These are phyloP conservation scores for Fusarium sambucinum DNA, from an alignment of 2,329 filamentous ascomycete genomes.

Conservation along the genomic window DNA sequence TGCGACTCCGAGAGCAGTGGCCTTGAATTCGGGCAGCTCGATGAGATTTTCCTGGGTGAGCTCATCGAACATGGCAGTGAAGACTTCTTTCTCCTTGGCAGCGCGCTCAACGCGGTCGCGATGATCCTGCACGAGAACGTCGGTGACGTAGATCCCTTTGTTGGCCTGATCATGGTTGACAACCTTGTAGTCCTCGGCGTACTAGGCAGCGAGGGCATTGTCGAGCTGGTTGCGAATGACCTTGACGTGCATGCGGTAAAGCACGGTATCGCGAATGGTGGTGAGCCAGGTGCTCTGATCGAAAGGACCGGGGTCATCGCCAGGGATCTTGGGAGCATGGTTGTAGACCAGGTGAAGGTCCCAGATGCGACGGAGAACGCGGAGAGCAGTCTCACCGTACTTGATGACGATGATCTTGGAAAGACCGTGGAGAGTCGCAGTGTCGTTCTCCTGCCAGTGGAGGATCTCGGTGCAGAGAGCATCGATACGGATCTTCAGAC, in stretches of 20 bases:
- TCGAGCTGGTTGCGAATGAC: conserved; percentile 32
- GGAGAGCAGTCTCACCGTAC: conserved; percentile 40
- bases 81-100: conserved; percentile 20
- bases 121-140: conserved; percentile 32
- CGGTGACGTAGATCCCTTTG: conserved; percentile 16
- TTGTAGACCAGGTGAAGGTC: conserved; percentile 37
- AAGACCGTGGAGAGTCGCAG: conserved; percentile 30
- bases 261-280: conserved; percentile 18
- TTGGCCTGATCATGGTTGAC: background rate
- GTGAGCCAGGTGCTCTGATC: conserved; percentile 21
- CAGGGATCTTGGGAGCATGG: conserved; percentile 24
- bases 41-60: conserved; percentile 10
- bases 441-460: conserved; percentile 18
- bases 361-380: conserved; percentile 36
- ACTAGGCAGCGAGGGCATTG: conserved; percentile 36
- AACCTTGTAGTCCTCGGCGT: conserved; percentile 35
- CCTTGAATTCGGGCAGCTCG: conserved; percentile 16
- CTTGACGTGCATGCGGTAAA: conserved; percentile 30
- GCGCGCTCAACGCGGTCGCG: conserved; percentile 27
- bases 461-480: conserved; percentile 31
- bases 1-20: conserved; percentile 9
- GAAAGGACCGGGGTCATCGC: conserved; percentile 16
- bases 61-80: conserved; percentile 24
- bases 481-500: conserved; percentile 20
- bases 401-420: conserved; percentile 35